These are phyloP conservation scores for Kwoniella mangroviensis DNA, from an alignment of 768 basidiomycete genomes.

Conservation along the genomic window DNA sequence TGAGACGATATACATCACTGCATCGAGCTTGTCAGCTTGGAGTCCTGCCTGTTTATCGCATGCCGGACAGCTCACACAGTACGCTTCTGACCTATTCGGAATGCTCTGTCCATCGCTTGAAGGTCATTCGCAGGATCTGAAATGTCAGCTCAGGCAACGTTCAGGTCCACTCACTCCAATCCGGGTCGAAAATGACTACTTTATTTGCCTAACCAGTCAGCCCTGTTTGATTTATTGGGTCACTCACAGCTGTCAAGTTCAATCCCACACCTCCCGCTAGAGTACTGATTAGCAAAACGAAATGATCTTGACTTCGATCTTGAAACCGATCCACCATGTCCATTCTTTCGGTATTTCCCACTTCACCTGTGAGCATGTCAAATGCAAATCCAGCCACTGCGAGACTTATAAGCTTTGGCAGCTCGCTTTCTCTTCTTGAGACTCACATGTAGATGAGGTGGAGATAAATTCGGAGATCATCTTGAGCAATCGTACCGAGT, in stretches of 20 bases:
- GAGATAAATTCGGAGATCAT: conserved; percentile 78
- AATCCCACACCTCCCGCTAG: conserved; percentile 89
- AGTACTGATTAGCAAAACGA: conserved; percentile 86
- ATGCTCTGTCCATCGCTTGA: conserved; percentile 61
- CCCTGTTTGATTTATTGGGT: too few relatives aligned
- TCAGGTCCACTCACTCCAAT: conserved; percentile 75
- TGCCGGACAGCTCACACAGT: conserved; percentile 41
- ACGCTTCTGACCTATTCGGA: conserved; percentile 56
- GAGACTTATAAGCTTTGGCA: conserved; percentile 4
- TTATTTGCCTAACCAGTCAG: conserved; percentile 67
- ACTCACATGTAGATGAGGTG: conserved; percentile 33
- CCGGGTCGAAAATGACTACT: conserved; percentile 92
- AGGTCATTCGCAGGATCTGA: conserved; percentile 92
- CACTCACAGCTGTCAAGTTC: conserved; percentile 74
- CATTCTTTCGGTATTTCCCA: conserved; percentile 74
- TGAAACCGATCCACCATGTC: conserved; percentile 83
- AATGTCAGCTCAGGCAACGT: conserved; percentile 1
- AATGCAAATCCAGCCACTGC: conserved; percentile 58
- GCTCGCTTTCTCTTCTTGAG: neutral
- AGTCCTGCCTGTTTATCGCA: neutral
- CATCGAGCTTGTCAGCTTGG: neutral
- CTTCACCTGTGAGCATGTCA: conserved; percentile 79
- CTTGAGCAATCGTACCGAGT: conserved; percentile 84
- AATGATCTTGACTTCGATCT: conserved; percentile 67
- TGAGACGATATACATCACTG: conserved; percentile 55